Evolutionary conservation across 768 basidiomycete species (phyloP).

Genomic region (Panaeolus cyanescens): DNA sequence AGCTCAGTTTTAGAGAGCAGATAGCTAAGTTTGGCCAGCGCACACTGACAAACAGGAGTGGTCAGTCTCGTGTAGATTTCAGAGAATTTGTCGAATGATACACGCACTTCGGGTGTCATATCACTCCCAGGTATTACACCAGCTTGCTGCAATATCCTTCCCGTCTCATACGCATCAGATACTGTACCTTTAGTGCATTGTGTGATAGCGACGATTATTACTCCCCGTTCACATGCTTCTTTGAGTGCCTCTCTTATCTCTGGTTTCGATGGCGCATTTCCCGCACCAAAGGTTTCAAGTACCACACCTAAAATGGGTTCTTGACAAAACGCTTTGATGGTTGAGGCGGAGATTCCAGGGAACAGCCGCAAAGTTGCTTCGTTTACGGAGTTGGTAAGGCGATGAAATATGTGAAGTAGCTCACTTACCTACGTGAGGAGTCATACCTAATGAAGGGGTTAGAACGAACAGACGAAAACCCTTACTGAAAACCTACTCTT

Average conservation of each 20-base stretch:
- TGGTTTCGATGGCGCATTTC: constrained; percentile 84
- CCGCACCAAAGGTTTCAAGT: constrained; percentile 90
- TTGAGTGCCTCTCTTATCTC: constrained; percentile 78
- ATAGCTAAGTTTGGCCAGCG: constrained; percentile 87
- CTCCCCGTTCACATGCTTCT: constrained; percentile 79
- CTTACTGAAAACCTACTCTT: constrained; percentile 51
- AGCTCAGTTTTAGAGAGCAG: constrained; percentile 87
- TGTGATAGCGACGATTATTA: constrained; percentile 89
- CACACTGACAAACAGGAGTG: constrained; percentile 60
- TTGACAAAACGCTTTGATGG: constrained; percentile 73
- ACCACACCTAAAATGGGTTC: constrained; percentile 82
- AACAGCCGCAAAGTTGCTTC: constrained; percentile 84
- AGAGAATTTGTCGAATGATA: background rate
- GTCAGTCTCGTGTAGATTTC: background rate
- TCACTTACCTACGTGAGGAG: constrained; percentile 73
- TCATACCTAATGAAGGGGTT: constrained; percentile 58
- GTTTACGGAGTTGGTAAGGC: constrained; percentile 6
- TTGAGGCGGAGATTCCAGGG: constrained; percentile 79
- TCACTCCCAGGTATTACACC: constrained; percentile 87
- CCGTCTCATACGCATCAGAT: constrained; percentile 81
- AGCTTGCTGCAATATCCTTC: constrained; percentile 63
- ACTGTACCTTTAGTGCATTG: constrained; percentile 90
- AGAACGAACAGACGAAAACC: background rate
- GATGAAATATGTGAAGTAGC: background rate
- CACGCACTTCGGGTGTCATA: constrained; percentile 92